Percentiles rank a stretch among this genome's conserved stretches.
These are phyloP conservation scores for Suillus placidus DNA, from an alignment of 768 basidiomycete species.

Conservation along the genomic window DNA sequence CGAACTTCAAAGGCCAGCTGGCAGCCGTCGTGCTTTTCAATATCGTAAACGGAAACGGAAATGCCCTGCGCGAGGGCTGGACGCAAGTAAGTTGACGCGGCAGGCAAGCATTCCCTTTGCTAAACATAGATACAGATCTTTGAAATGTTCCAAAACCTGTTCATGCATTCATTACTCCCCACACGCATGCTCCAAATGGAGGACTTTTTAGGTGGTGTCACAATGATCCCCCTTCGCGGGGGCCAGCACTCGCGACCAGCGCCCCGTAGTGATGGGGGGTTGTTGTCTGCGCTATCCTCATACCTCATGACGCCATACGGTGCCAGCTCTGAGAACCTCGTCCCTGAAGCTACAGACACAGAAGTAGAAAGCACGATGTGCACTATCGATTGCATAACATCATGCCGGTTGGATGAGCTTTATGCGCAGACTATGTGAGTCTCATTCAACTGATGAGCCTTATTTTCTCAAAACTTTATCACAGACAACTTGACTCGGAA, in stretches of 20 bases:
- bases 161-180: constrained; percentile 91
- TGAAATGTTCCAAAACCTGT: constrained; percentile 97
- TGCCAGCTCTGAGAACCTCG: constrained; percentile 68
- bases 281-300: constrained; percentile 91
- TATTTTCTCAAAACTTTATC: constrained; percentile 14
- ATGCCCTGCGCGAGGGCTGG: constrained; percentile 95
- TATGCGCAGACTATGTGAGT: constrained; percentile 91
- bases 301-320: constrained; percentile 97
- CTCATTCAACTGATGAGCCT: background rate
- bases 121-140: constrained; percentile 65
- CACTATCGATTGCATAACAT: constrained; percentile 92
- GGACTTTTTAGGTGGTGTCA: constrained; percentile 94
- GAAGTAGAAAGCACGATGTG: constrained; percentile 95
- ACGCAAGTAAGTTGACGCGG: constrained; percentile 58
- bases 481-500: constrained; percentile 76
- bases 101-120: background rate
- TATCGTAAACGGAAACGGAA: constrained; percentile 95
- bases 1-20: constrained; percentile 92
- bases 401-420: constrained; percentile 91
- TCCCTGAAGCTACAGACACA: constrained; percentile 85
- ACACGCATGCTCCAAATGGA: constrained; percentile 94
- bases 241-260: constrained; percentile 64
- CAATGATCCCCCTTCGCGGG: constrained; percentile 88
- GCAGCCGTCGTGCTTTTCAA: constrained; percentile 98
- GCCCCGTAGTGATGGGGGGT: constrained; percentile 79